A percentile compares a stretch with the other conserved stretches of the same genome.
Conservation (phyloP, 179 eudicot genomes). For the Heliamphora pulchella region DNA sequence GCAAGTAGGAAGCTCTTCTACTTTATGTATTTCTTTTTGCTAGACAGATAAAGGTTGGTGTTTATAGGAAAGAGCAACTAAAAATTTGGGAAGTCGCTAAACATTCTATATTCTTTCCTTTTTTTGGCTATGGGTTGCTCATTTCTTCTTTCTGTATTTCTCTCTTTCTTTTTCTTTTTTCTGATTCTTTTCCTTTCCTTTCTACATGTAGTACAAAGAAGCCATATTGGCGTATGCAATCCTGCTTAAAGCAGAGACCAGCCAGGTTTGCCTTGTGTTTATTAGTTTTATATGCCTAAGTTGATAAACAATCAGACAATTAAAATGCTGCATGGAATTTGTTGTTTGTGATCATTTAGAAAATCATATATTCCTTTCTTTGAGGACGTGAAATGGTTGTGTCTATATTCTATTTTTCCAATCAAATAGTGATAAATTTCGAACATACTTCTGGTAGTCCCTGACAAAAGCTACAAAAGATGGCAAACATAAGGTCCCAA, state of each 20-base stretch:
- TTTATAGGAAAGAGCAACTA: not conserved
- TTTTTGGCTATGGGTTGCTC: not conserved
- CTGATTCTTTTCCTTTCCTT: conserved; percentile 7
- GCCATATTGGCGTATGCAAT: conserved; percentile 79
- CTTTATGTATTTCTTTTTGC: conserved; percentile 10
- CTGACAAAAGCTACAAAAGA: not conserved
- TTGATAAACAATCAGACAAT: not conserved
- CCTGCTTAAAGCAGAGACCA: conserved; percentile 50
- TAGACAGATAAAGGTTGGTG: conserved; percentile 8
- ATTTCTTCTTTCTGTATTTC: not conserved
- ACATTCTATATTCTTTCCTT: not conserved
- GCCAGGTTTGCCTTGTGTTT: conserved; percentile 43
- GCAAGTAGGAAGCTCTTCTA: conserved; percentile 53
- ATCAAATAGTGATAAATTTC: not conserved
- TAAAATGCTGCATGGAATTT: not conserved
- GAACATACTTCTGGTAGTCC: not conserved
- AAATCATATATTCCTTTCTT: not conserved
- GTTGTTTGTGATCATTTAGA: not conserved
- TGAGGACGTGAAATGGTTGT: not conserved
- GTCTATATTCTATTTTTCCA: not conserved
- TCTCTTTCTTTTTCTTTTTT: not conserved
- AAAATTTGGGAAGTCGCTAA: not conserved
- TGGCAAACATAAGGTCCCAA: not conserved
- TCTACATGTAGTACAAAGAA: conserved; percentile 71
- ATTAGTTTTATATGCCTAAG: conserved; percentile 1